Conservation (phyloP, 805 yeast species). For the Clavispora phyllophila region DNA sequence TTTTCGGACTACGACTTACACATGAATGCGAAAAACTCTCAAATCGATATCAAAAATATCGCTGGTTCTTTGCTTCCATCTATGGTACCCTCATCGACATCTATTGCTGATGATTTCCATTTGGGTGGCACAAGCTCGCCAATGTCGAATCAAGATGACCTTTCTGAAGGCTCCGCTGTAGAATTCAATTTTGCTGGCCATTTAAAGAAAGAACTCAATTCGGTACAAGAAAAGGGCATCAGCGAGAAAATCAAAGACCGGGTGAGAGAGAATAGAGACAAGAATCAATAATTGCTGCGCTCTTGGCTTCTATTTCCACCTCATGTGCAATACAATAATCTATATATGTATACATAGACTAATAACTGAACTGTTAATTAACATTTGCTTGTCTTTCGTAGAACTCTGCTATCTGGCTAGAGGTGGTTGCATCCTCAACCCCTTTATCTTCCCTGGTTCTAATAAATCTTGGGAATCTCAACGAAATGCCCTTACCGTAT, state of each 20-base stretch:
- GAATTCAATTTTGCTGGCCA: background rate
- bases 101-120: constrained; percentile 31
- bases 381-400: constrained; percentile 64
- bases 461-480: constrained; percentile 84
- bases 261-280: constrained; percentile 32
- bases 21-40: constrained; percentile 17
- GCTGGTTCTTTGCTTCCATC: constrained; percentile 15
- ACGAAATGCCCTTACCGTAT: constrained; percentile 77
- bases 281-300: background rate
- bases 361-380: constrained; percentile 9
- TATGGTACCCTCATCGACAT: constrained; percentile 23
- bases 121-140: constrained; percentile 7
- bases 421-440: constrained; percentile 79
- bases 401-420: constrained; percentile 79
- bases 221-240: constrained; percentile 6
- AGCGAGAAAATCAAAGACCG: constrained; percentile 31
- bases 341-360: background rate
- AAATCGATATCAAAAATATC: constrained; percentile 11
- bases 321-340: background rate
- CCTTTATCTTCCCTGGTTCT: constrained; percentile 82
- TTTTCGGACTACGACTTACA: constrained; percentile 47
- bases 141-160: background rate
- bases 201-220: background rate
- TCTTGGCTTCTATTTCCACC: background rate
- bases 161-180: background rate